phyloP scores from a whole-genome alignment of 1,284 basidiomycete genomes.

The Pulchroboletus neoregius region DNA sequence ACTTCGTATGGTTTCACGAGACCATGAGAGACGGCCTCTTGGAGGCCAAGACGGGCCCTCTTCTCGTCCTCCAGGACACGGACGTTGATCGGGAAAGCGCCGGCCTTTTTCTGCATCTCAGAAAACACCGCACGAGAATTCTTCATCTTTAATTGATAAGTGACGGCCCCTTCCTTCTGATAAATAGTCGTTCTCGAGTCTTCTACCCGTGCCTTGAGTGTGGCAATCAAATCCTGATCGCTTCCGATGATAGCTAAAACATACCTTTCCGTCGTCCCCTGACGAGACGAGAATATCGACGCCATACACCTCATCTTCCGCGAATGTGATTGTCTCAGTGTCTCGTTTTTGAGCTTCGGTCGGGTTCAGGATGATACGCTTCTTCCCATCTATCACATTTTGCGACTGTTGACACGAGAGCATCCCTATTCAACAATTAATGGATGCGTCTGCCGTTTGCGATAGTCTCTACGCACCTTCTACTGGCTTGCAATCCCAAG shows the following conservation, averaged over 20 bases:
- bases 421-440: slow-evolving; percentile 55
- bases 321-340: slow-evolving; percentile 80
- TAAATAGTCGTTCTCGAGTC: slow-evolving; percentile 91
- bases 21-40: slow-evolving; percentile 93
- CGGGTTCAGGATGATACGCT: slow-evolving; percentile 91
- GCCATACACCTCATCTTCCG: slow-evolving; percentile 94
- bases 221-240: slow-evolving; percentile 5
- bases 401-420: slow-evolving; percentile 88
- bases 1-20: slow-evolving; percentile 90
- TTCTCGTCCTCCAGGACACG: slow-evolving; percentile 94
- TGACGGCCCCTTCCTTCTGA: slow-evolving; percentile 83
- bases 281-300: slow-evolving; percentile 92
- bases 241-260: slow-evolving; percentile 7
- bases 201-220: slow-evolving; percentile 71
- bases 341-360: slow-evolving; percentile 79
- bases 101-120: slow-evolving; percentile 97
- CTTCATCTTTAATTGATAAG: slow-evolving; percentile 98
- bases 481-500: slow-evolving; percentile 84
- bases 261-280: slow-evolving; percentile 83
- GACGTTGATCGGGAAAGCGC: slow-evolving; percentile 96
- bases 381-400: slow-evolving; percentile 96
- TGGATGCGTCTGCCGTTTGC: slow-evolving; percentile 1
- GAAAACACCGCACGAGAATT: slow-evolving; percentile 92
- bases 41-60: slow-evolving; percentile 89
- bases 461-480: slow-evolving; percentile 59